phyloP scores from a whole-genome alignment of 164 flowering plant genomes.

The Cinnamomum chago region DNA sequence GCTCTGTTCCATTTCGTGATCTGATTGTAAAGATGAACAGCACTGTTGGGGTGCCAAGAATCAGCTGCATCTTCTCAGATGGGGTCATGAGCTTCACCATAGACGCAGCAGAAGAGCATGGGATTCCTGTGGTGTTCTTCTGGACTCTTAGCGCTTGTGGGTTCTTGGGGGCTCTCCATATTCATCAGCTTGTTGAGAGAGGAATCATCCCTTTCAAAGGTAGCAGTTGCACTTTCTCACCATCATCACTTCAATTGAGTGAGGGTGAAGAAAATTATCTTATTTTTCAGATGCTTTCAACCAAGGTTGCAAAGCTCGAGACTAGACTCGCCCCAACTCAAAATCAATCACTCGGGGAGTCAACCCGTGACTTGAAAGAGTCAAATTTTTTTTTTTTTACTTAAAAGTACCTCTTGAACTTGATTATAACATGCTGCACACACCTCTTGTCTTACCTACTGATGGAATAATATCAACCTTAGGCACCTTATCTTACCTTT shows the following conservation, averaged over 20 bases:
- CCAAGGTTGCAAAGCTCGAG: neutral
- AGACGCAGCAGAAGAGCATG: slow-evolving; percentile 9
- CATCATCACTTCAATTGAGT: neutral
- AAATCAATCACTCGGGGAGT: neutral
- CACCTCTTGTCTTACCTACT: no score
- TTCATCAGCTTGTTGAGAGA: neutral
- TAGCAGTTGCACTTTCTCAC: neutral
- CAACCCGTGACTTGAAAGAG: neutral
- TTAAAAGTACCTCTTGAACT: no score
- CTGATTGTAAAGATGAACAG: slow-evolving; percentile 11
- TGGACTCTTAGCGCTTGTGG: slow-evolving; percentile 17
- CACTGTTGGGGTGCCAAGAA: neutral
- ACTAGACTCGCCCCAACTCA: neutral
- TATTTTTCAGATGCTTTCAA: no score
- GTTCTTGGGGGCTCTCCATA: slow-evolving; percentile 1
- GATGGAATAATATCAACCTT: no score
- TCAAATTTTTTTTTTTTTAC: no score
- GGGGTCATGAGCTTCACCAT: slow-evolving; percentile 8
- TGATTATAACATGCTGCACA: no score
- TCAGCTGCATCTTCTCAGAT: slow-evolving; percentile 14
- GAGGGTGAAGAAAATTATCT: neutral
- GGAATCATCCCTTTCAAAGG: slow-evolving; percentile 14
- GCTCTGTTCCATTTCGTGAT: slow-evolving; percentile 18
- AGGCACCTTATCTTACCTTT: no score
- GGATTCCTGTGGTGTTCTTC: slow-evolving; percentile 6